A percentile compares a stretch with the other conserved stretches of the same genome.
Evolutionary conservation across 192 early-diverging fungal genomes (phyloP).

Genomic region (Rhizoclosmatium globosum): DNA sequence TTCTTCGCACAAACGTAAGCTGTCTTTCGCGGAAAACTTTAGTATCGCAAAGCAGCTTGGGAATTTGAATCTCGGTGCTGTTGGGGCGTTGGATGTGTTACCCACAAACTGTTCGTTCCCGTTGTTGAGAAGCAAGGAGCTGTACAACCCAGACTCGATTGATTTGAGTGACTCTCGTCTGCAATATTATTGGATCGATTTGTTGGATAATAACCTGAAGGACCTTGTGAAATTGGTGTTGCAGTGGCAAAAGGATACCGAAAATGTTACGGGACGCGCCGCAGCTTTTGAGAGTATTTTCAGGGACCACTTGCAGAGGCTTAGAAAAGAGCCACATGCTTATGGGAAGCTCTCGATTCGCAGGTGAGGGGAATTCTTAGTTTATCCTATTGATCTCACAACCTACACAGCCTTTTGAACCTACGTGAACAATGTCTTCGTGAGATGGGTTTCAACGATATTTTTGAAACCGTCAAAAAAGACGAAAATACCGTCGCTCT

Average conservation of each 20-base stretch:
- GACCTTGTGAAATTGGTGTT: conserved; percentile 70
- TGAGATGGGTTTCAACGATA: conserved; percentile 82
- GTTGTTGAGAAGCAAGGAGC: conserved; percentile 56
- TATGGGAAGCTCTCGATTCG: conserved; percentile 80
- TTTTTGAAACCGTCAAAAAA: conserved; percentile 75
- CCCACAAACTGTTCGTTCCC: conserved; percentile 66
- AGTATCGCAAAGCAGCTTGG: conserved; percentile 66
- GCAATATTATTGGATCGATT: conserved; percentile 80
- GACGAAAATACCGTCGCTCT: conserved; percentile 73
- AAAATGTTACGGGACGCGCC: conserved; percentile 37
- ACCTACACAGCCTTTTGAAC: conserved; percentile 60
- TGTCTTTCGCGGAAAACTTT: conserved; percentile 90
- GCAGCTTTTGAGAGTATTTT: conserved; percentile 71
- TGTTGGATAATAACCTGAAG: conserved; percentile 71
- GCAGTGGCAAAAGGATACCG: conserved; percentile 43
- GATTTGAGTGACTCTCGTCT: conserved; percentile 59
- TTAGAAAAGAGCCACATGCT: conserved; percentile 73
- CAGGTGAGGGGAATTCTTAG: conserved; percentile 35
- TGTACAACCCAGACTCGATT: conserved; percentile 77
- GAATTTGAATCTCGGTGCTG: conserved; percentile 55
- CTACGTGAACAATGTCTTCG: conserved; percentile 84
- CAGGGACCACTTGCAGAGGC: conserved; percentile 65
- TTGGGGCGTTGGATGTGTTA: conserved; percentile 73
- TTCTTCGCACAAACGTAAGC: conserved; percentile 4
- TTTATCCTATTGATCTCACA: background rate